Evolutionary conservation across 2,329 filamentous ascomycete genomes (phyloP).

Genomic region (Fusarium euwallaceae): DNA sequence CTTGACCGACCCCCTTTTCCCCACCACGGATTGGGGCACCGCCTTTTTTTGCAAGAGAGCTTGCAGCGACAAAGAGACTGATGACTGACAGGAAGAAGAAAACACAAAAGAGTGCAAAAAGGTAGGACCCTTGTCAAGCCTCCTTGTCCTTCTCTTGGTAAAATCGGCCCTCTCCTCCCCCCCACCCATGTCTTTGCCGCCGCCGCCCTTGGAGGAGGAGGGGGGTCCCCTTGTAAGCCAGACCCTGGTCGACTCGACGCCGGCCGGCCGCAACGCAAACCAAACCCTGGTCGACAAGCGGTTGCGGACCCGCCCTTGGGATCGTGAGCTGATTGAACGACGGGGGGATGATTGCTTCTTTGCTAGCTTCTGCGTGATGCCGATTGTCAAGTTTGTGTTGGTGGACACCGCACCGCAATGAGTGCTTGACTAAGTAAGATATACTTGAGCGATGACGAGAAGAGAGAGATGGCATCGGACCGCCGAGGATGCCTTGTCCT

Average conservation of each 20-base stretch:
- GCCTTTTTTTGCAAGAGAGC: slow-evolving; percentile 16
- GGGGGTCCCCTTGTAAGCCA: slow-evolving; percentile 37
- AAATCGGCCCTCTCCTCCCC: slow-evolving; percentile 1
- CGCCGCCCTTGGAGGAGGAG: slow-evolving; percentile 14
- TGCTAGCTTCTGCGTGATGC: slow-evolving; percentile 21
- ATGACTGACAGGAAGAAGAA: slow-evolving; percentile 4
- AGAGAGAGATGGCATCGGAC: background rate
- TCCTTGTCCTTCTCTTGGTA: background rate
- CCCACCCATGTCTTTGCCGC: slow-evolving; percentile 23
- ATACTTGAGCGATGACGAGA: background rate
- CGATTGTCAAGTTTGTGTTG: slow-evolving; percentile 23
- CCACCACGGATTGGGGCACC: slow-evolving; percentile 6
- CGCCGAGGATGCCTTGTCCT: background rate
- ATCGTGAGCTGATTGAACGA: slow-evolving; percentile 39
- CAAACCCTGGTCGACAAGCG: slow-evolving; percentile 22
- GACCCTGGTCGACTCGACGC: slow-evolving; percentile 4
- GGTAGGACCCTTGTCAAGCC: slow-evolving; percentile 30
- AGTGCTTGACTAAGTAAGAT: background rate
- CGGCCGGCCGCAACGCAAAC: background rate
- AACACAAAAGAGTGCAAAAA: slow-evolving; percentile 4
- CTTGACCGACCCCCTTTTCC: slow-evolving; percentile 17
- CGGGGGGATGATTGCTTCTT: slow-evolving; percentile 32
- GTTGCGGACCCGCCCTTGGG: slow-evolving; percentile 25
- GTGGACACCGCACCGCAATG: background rate
- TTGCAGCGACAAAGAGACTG: slow-evolving; percentile 11